Evolutionary conservation across 495 filamentous ascomycete genomes (phyloP), one percentile per base, ranked within the genome.

Genomic region (Aspergillus cavernicola): DNA sequence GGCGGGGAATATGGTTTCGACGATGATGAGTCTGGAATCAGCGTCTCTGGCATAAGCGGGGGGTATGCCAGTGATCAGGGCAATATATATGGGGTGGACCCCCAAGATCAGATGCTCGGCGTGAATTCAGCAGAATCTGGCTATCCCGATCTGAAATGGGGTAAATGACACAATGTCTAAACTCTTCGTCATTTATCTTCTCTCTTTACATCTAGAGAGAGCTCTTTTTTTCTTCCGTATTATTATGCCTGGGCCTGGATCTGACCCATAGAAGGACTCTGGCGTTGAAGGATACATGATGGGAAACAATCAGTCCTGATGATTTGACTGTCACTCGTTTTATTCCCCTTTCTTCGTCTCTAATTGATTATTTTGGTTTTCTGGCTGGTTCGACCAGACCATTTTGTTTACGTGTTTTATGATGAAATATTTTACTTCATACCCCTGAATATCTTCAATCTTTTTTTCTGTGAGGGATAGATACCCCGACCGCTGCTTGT

Each of bases 1-100:
- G 85, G 84, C 6, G 73, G 74, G 5, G 78, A 80, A 48, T 77
- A 68, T 53, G 72, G 70, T 2, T 79, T 69, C 44, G 77, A 80
- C 28, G 78, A 81, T 6, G 78, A 81, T 46, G 73, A 76, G 19
- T 69, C 71, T 1, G 63, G 64, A 13, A 65, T 63, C 28, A 68
- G 62, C 53, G 63, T 65, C 23, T 70, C 68, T 10, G 71, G 69
- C 3, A 66, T 71, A 57, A 68, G 67, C 46, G 63, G 62, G 15
- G 65, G 68, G 3, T 74, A 72, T 53, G 59, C 44, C 2, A 59
- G 59, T 44, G 62, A 61, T 18, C 70, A 73, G 28, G 63, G 62
- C 20, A 61, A 56, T 42, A 62, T 76, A 37, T 76, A 73, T 35
- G 58, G 60, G 19, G 60, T 66, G 36, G 63, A 63, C 38, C 59